A percentile compares a stretch with the other conserved stretches of the same genome.
These are phyloP conservation scores for Candida anutae DNA, from an alignment of 1,139 yeast genomes.

Conservation along the genomic window DNA sequence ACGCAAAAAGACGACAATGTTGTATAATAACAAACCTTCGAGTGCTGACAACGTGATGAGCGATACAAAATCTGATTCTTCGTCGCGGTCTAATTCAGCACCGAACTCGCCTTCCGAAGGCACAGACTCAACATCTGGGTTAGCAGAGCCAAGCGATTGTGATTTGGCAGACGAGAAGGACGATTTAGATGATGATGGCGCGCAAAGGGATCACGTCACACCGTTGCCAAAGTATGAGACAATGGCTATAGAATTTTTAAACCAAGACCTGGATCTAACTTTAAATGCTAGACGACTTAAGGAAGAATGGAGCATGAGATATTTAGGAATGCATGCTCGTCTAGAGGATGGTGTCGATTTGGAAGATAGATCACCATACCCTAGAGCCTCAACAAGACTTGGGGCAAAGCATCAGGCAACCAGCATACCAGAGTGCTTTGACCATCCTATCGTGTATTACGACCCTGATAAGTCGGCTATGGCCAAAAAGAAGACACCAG, in stretches of 20 bases:
- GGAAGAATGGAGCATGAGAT: conserved; percentile 79
- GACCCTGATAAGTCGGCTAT: conserved; percentile 26
- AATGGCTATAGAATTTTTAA: conserved; percentile 47
- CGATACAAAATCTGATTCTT: conserved; percentile 17
- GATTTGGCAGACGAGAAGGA: not conserved
- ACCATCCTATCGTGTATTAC: conserved; percentile 61
- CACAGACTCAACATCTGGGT: conserved; percentile 2
- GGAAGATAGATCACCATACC: conserved; percentile 71
- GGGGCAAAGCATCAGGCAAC: conserved; percentile 73
- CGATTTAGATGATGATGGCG: not conserved
- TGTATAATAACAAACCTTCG: conserved; percentile 36
- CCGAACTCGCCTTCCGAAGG: conserved; percentile 1
- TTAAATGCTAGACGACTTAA: conserved; percentile 40
- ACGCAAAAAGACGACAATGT: conserved; percentile 31
- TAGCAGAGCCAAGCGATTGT: conserved; percentile 2
- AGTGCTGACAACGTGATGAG: conserved; percentile 26
- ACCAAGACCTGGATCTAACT: conserved; percentile 33
- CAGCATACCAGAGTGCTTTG: conserved; percentile 59
- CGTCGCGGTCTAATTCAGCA: conserved; percentile 4
- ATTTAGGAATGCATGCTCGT: conserved; percentile 69
- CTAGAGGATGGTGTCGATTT: conserved; percentile 74
- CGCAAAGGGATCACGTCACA: too few species aligned
- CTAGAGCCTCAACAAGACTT: conserved; percentile 71
- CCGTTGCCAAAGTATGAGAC: conserved; percentile 52
- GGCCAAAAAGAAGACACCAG: conserved; percentile 12